Base-by-base conservation (phyloP, 805 yeast species). In the Debaryomyces hansenii region DNA sequence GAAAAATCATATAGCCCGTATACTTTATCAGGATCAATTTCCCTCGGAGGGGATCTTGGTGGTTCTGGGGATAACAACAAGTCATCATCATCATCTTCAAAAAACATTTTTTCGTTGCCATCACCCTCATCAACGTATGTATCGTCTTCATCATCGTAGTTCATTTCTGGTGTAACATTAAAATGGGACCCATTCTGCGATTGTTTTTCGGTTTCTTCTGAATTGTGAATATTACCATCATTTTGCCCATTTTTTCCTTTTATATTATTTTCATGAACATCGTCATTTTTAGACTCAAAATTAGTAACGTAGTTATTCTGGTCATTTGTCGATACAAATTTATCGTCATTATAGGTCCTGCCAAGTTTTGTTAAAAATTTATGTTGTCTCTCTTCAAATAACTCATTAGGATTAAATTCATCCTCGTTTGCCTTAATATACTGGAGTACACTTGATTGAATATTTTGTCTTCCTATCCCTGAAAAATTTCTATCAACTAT, bases 1-100 rank as follows among this genome's bases (percentile, higher is more conserved):
- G 76, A 77, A 57, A 94, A 92, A 42, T 90, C 90, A 56, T 86
- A 89, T 28, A 91, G 69, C 0, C 97, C 97, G 63, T 91, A 91
- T 24, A 91, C 72, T 58, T 85, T 84, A 42, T 79, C 85, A 5
- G 96, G 96, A 60, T 88, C 90, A 45, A 91, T 67, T 54, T 88
- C 96, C 48, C 79, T 76, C 3, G 95, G 94, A 2, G 95, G 94
- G 14, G 87, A 80, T 14, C 87, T 71, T 5, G 88, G 86, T n/a
- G 90, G 87, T 36, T 87, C 81, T 10, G 86, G 82, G 18, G 72
- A 74, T 14, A 66, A 41, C 32, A 64, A 54, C 45, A 78, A 74
- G 51, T 72, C 73, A 52, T 75, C 69, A 36, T 74, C 80, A 32
- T 69, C 70, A 32, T 65, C 72, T 14, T 65, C 66, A 18, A 63